Evolutionary conservation across 2,329 filamentous ascomycete genomes (phyloP).

Genomic region (Talaromyces amestolkiae): DNA sequence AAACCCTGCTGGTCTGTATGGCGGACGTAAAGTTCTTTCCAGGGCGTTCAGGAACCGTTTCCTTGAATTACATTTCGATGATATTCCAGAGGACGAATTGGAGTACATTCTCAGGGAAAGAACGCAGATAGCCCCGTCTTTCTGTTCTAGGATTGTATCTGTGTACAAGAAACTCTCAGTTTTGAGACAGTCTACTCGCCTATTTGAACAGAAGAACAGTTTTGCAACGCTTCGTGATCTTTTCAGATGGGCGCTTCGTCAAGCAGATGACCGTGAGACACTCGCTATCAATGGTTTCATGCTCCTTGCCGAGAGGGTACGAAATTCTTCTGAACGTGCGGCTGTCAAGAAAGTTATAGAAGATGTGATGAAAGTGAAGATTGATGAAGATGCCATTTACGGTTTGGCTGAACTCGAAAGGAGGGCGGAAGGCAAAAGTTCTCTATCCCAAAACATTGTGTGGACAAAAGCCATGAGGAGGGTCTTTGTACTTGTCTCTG

Average conservation of each 20-base stretch:
- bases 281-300: conserved; percentile 93
- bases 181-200: conserved; percentile 79
- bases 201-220: conserved; percentile 96
- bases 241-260: conserved; percentile 88
- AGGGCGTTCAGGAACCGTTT: conserved; percentile 96
- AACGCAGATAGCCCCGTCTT: conserved; percentile 84
- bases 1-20: conserved; percentile 92
- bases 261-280: conserved; percentile 80
- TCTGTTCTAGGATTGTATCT: conserved; percentile 84
- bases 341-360: conserved; percentile 88
- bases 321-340: conserved; percentile 80
- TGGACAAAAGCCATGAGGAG: conserved; percentile 96
- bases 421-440: conserved; percentile 46
- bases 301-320: conserved; percentile 89
- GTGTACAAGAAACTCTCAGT: conserved; percentile 92
- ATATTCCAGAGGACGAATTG: conserved; percentile 92
- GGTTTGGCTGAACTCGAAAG: conserved; percentile 58
- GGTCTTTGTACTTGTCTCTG: conserved; percentile 82
- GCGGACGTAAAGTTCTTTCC: conserved; percentile 87
- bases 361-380: conserved; percentile 79
- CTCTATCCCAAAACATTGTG: conserved; percentile 58
- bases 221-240: conserved; percentile 95
- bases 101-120: conserved; percentile 87
- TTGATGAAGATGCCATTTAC: conserved; percentile 74
- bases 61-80: conserved; percentile 93